These are phyloP conservation scores for Phytophthora brassicae DNA, from an alignment of 352 stramenopile genomes.

Conservation along the genomic window DNA sequence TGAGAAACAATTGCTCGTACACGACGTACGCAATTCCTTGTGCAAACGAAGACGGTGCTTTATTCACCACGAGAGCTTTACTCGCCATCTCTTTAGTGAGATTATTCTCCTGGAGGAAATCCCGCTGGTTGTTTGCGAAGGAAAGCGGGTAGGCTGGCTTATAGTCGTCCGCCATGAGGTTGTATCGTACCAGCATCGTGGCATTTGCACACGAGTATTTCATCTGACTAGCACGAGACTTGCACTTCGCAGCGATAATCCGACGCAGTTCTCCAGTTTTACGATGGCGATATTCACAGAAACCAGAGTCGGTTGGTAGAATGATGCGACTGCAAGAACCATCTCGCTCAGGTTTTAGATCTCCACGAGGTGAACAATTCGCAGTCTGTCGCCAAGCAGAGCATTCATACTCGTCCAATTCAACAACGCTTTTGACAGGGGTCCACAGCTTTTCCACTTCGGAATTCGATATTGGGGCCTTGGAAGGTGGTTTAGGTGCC, in stretches of 20 bases:
- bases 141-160: conserved; percentile 37
- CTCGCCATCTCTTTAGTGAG: conserved; percentile 34
- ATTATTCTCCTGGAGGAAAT: conserved; percentile 30
- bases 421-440: conserved; percentile 25
- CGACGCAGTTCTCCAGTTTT: conserved; percentile 30
- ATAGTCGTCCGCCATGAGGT: conserved; percentile 45
- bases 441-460: conserved; percentile 20
- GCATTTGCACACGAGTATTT: conserved; percentile 47
- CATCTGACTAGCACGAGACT: conserved; percentile 46
- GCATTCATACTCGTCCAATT: conserved; percentile 47
- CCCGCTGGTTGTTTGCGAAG: conserved; percentile 24
- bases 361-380: conserved; percentile 44
- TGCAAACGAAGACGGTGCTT: conserved; percentile 12
- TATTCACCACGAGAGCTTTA: conserved; percentile 55
- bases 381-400: conserved; percentile 48
- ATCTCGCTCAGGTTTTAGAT: conserved; percentile 30
- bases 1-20: conserved; percentile 53
- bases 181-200: conserved; percentile 49
- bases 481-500: conserved; percentile 1
- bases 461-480: conserved; percentile 14
- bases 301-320: conserved; percentile 39
- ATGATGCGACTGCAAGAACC: conserved; percentile 35
- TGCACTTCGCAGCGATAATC: conserved; percentile 52
- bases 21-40: conserved; percentile 57
- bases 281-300: conserved; percentile 52